Base-by-base conservation (phyloP, 2,329 filamentous ascomycete species). In the Hymenoscyphus occultus region DNA sequence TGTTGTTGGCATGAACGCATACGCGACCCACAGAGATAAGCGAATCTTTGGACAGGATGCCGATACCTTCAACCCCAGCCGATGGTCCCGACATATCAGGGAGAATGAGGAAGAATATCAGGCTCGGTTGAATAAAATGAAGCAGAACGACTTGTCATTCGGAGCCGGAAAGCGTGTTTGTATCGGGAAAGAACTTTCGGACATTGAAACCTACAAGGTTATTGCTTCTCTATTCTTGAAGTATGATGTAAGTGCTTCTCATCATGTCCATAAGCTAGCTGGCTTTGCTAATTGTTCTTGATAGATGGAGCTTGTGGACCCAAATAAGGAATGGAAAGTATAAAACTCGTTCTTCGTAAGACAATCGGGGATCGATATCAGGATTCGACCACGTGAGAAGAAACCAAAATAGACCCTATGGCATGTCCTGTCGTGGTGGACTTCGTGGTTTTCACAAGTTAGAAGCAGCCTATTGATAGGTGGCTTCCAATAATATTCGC, bases 11-110 rank as follows among this genome's bases (percentile, higher is more conserved):
- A 74, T 76, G 19, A 75, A 74, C 61, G 67, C 72, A 7, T 74
- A 70, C 71, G 74, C 74, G 16, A 69, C 72, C 0, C 74, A 77
- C 65, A 77, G 79, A 0, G 77, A 81, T 4, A 75, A 77, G 0
- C 77, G 81, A 58, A 70, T 84, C 10, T 85, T 81, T 62, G 83
- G 83, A 2, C 59, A 73, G 1, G 81, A 84, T 65, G 81, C 81
- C 2, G 78, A 82, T 48, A 64, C 67, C 0, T 85, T 82, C 72
- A 72, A 80, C 3, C 83, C 83, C 0, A 82, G 84, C 69, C 72
- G 82, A 16, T 85, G 83, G 83, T 71, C 83, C 1, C 19, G 45
- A 60, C 1, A 56, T 13, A 32, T 59, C 2, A 54, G 63, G 28
- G 65, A 68, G 13, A 57, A 13, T n/a, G 61, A 61, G 31, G 51